phyloP scores from a whole-genome alignment of 257 asterid genomes.

The Sherardia arvensis region DNA sequence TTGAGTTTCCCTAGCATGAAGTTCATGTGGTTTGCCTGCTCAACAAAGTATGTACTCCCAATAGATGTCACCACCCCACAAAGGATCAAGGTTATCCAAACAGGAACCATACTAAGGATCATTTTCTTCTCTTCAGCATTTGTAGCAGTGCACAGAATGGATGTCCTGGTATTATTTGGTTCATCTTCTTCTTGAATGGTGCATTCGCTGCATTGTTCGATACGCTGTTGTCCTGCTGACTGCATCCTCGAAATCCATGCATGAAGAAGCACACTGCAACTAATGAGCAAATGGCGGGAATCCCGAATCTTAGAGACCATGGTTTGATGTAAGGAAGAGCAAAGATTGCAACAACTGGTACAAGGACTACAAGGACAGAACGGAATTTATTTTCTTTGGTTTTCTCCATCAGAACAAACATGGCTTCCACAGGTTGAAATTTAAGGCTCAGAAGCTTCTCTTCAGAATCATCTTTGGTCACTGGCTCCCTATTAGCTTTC shows the following conservation, averaged over 20 bases:
- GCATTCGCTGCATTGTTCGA: constrained; percentile 60
- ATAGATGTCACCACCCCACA: constrained; percentile 42
- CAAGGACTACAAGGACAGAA: not conserved
- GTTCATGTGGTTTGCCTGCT: constrained; percentile 48
- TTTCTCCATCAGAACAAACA: not conserved
- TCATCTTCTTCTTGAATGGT: constrained; percentile 17
- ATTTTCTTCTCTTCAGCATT: constrained; percentile 50
- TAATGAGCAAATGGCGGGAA: constrained; percentile 38
- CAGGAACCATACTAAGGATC: constrained; percentile 40
- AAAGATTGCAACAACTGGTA: constrained; percentile 25
- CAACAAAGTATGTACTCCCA: constrained; percentile 54
- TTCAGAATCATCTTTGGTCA: not conserved
- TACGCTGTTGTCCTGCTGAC: not conserved
- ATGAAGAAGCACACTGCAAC: constrained; percentile 25
- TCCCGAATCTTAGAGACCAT: constrained; percentile 41
- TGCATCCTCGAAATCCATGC: constrained; percentile 24
- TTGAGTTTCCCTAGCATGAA: constrained; percentile 37
- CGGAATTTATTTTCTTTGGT: not conserved
- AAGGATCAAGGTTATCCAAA: constrained; percentile 38
- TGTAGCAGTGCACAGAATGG: constrained; percentile 32
- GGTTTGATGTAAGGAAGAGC: constrained; percentile 47
- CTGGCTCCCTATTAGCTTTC: not conserved
- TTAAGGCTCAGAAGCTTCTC: not conserved
- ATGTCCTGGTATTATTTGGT: constrained; percentile 3
- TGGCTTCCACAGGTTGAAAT: constrained; percentile 13